Conservation (phyloP, 176 grass and related monocot genomes). For the Triticum aestivum region DNA sequence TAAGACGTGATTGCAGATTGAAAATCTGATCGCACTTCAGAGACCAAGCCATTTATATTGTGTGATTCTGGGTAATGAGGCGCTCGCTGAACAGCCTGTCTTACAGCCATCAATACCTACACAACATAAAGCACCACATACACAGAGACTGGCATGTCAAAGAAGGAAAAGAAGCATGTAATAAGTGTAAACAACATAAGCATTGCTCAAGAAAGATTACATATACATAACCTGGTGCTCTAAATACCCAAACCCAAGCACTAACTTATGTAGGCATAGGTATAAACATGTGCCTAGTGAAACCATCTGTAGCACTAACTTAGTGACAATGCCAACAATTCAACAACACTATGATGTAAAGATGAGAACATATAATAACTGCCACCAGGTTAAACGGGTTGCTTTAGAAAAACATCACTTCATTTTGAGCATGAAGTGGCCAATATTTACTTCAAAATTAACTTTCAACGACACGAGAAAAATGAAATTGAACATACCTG, state of each 20-base stretch:
- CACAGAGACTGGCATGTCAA: slow-evolving; percentile 18
- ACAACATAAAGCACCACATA: slow-evolving; percentile 23
- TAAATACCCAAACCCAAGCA: not conserved
- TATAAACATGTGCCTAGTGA: not conserved
- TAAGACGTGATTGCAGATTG: slow-evolving; percentile 72
- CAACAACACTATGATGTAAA: not conserved
- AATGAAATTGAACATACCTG: slow-evolving; percentile 48
- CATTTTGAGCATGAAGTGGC: slow-evolving; percentile 9
- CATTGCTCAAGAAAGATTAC: not conserved
- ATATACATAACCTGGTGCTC: not conserved
- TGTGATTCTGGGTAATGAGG: slow-evolving; percentile 78
- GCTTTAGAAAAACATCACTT: not conserved
- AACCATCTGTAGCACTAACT: slow-evolving; percentile 17
- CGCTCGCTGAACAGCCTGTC: slow-evolving; percentile 74
- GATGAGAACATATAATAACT: slow-evolving; percentile 7
- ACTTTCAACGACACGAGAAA: not conserved
- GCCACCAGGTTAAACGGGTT: not conserved
- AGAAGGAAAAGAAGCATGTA: not conserved
- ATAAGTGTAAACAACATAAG: slow-evolving; percentile 6
- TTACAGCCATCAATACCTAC: slow-evolving; percentile 84
- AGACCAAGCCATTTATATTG: slow-evolving; percentile 86
- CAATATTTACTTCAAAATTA: not conserved
- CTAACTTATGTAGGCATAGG: not conserved
- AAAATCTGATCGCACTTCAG: slow-evolving; percentile 82
- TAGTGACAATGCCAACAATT: not conserved